phyloP scores from a whole-genome alignment of 495 filamentous ascomycete species.

The Aspergillus homomorphus region DNA sequence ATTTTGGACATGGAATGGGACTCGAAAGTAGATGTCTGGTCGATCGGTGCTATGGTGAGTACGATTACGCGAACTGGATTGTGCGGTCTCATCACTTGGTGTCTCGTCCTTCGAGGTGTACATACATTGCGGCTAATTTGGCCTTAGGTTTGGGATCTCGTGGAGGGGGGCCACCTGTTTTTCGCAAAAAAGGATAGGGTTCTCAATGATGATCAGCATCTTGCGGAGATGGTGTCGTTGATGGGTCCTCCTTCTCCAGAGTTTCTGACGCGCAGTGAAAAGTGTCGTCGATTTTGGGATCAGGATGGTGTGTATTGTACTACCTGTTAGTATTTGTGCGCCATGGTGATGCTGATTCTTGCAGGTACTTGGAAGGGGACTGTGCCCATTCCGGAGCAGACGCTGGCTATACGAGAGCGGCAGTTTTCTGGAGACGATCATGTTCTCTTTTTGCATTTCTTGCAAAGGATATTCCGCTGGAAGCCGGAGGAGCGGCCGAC shows the following conservation, averaged over 20 bases:
- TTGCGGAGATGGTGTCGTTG: constrained; percentile 35
- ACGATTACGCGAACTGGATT: background rate
- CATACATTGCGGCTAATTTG: too few species aligned
- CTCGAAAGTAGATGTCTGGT: constrained; percentile 40
- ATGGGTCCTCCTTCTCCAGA: constrained; percentile 33
- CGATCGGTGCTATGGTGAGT: constrained; percentile 35
- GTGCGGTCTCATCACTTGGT: background rate
- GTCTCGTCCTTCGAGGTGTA: constrained; percentile 3
- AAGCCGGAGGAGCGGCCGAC: constrained; percentile 32
- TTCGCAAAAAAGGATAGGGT: constrained; percentile 16
- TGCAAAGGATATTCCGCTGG: constrained; percentile 33
- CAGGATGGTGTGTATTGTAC: constrained; percentile 18
- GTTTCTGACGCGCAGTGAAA: constrained; percentile 26
- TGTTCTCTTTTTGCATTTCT: constrained; percentile 28
- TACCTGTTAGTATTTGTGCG: constrained; percentile 5
- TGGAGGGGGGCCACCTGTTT: constrained; percentile 19
- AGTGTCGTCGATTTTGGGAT: constrained; percentile 28
- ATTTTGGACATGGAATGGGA: constrained; percentile 36
- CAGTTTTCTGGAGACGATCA: constrained; percentile 24
- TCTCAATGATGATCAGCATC: constrained; percentile 31
- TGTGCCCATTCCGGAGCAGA: constrained; percentile 23
- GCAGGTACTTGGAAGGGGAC: constrained; percentile 27
- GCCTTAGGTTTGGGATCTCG: constrained; percentile 24
- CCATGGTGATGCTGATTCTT: background rate
- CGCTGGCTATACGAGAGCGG: constrained; percentile 18